Percentiles rank a stretch among this genome's conserved stretches.
phyloP scores from a whole-genome alignment of 345 rosid genomes.

The Lepidium africanum region DNA sequence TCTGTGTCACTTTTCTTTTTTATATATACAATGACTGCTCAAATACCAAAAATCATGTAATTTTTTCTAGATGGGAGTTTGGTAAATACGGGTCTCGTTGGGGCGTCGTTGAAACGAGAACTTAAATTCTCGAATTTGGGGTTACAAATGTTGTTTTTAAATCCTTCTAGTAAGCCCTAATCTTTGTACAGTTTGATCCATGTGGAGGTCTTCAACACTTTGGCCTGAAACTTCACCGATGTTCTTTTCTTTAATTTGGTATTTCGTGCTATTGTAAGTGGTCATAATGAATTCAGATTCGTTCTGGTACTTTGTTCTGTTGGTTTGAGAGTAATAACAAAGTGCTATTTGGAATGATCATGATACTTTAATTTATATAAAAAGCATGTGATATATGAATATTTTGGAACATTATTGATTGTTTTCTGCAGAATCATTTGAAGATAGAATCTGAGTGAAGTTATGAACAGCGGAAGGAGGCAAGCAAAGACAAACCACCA shows the following conservation, averaged over 20 bases:
- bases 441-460: conserved; percentile 43
- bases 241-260: not conserved
- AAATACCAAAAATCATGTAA: conserved; percentile 4
- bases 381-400: not conserved
- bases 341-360: no score
- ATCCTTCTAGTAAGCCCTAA: conserved; percentile 19
- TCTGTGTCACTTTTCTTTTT: not conserved
- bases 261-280: not conserved
- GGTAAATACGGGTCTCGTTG: conserved; percentile 16
- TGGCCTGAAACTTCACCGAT: not conserved
- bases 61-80: conserved; percentile 3
- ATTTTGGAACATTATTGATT: not conserved
- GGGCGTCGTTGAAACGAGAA: conserved; percentile 9
- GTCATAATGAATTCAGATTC: not conserved
- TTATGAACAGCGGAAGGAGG: conserved; percentile 49
- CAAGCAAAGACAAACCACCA: conserved; percentile 75
- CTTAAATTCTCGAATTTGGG: not conserved
- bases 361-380: no score
- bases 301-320: not conserved
- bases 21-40: not conserved
- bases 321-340: no score
- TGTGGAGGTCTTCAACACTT: conserved; percentile 11
- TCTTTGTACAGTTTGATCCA: conserved; percentile 21
- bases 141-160: conserved; percentile 15
- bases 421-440: conserved; percentile 11